Percentiles rank a stretch among this genome's conserved stretches.
These are phyloP conservation scores for Anthostomella pinea DNA, from an alignment of 2,329 filamentous ascomycete species.

Conservation along the genomic window DNA sequence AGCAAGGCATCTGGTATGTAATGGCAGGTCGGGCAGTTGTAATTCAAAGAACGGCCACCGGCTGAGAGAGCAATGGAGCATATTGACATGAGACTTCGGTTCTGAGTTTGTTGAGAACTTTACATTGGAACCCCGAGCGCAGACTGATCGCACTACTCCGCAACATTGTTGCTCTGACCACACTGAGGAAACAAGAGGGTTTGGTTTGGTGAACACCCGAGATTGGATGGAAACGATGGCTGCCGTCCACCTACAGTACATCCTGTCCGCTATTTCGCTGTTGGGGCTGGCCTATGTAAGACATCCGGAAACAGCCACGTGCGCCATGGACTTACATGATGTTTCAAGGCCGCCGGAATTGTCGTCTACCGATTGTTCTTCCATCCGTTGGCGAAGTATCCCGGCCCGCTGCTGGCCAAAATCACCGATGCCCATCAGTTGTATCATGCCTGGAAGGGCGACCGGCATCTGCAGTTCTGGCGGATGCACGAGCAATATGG, in stretches of 20 bases:
- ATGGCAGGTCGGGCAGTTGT: too few species aligned
- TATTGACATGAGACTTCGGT: too few species aligned
- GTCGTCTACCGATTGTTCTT: slow-evolving; percentile 58
- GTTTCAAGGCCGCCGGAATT: slow-evolving; percentile 31
- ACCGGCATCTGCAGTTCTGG: slow-evolving; percentile 71
- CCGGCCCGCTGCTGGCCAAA: slow-evolving; percentile 61
- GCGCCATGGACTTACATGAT: slow-evolving; percentile 5
- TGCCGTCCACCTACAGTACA: neutral
- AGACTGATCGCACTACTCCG: too few species aligned
- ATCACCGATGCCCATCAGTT: slow-evolving; percentile 64
- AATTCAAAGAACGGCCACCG: too few species aligned
- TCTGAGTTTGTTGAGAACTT: too few species aligned
- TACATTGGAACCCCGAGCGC: too few species aligned
- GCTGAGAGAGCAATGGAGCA: too few species aligned
- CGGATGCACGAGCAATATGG: slow-evolving; percentile 70
- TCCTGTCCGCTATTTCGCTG: slow-evolving; percentile 1
- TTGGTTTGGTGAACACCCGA: too few species aligned
- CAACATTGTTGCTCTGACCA: too few species aligned
- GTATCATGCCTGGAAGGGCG: slow-evolving; percentile 73
- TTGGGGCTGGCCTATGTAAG: slow-evolving; percentile 17
- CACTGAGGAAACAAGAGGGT: too few species aligned
- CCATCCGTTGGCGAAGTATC: slow-evolving; percentile 63
- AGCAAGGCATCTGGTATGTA: neutral
- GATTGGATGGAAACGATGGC: neutral
- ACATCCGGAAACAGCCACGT: neutral